phyloP scores from a whole-genome alignment of 139 green algal species.

The Diplosphaera chodatii region DNA sequence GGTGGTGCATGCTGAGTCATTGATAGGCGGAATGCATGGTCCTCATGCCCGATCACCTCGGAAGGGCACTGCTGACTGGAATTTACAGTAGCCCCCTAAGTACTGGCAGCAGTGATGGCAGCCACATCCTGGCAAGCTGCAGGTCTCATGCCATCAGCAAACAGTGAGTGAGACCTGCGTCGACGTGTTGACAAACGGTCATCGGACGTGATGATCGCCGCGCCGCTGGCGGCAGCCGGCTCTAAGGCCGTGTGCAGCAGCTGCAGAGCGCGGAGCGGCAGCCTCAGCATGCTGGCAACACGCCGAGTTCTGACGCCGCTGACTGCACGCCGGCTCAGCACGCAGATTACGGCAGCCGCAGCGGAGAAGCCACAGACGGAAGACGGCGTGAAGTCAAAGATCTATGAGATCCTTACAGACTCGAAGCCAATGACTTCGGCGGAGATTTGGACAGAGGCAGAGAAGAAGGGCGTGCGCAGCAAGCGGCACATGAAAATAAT shows the following conservation, averaged over 20 bases:
- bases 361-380: not conserved
- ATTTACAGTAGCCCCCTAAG: no score
- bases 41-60: no score
- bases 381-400: slow-evolving; percentile 3
- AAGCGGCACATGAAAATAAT: slow-evolving; percentile 17
- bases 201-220: not conserved
- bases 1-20: no score
- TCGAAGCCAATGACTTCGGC: slow-evolving; percentile 2
- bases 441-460: slow-evolving; percentile 14
- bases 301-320: not conserved
- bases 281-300: not conserved
- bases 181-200: no score
- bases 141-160: no score
- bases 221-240: not conserved
- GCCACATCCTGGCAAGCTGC: no score
- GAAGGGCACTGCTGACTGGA: no score
- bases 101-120: no score
- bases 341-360: no score
- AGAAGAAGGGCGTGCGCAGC: slow-evolving; percentile 15
- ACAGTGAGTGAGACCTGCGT: not conserved
- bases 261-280: not conserved
- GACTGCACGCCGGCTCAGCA: not conserved
- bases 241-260: not conserved
- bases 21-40: no score
- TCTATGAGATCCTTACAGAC: slow-evolving; percentile 11